Base-by-base conservation (phyloP, 23 red algal genomes). In the Gracilaria caudata region DNA sequence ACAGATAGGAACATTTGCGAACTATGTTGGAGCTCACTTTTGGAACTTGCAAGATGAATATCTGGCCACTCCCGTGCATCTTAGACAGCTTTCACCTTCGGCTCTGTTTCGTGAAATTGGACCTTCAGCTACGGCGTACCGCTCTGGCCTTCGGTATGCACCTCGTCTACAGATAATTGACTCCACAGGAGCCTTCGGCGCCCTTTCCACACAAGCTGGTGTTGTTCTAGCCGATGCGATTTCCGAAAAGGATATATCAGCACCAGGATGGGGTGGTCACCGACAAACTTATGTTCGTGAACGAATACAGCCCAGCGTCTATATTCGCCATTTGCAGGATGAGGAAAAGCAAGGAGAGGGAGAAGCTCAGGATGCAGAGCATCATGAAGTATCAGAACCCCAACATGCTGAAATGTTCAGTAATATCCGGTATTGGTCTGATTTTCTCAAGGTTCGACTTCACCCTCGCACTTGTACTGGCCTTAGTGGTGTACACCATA, bases 11-110 rank as follows among this genome's bases (percentile, higher is more conserved):
- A 81, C 73, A 7, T 44, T 66, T 25, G 79, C 94, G 6, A 96
- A 87, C 57, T 91, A 82, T 60, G 57, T 88, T 0, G 86, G 87
- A 17, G 51, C 94, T 54, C 94, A 96, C 82, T 96, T 86, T 53
- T 96, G 94, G 94, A 96, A 96, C 61, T 76, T 96, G 23, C 60
- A 79, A 9, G 82, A 91, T 76, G 86, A 86, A 47, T 64, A 82
- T 19, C 70, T 95, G 61, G 76, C 87, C 0, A 82, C 66, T 9
- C 78, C 87, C 30, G 11, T 57, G 13, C 36, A 72, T 1, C 23
- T 54, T 40, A 56, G 74, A 32, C 66, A 91, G 40, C 75, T 82
- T 2, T 70, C 76, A 19, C 59, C 77, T 13, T 7, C 40, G 2
- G 66, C 78, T 20, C 68, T 82, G 13, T 91, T 91, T 66, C 87